Base-by-base conservation (phyloP, 192 early-diverging fungal genomes). In the Mortierella alpina region DNA sequence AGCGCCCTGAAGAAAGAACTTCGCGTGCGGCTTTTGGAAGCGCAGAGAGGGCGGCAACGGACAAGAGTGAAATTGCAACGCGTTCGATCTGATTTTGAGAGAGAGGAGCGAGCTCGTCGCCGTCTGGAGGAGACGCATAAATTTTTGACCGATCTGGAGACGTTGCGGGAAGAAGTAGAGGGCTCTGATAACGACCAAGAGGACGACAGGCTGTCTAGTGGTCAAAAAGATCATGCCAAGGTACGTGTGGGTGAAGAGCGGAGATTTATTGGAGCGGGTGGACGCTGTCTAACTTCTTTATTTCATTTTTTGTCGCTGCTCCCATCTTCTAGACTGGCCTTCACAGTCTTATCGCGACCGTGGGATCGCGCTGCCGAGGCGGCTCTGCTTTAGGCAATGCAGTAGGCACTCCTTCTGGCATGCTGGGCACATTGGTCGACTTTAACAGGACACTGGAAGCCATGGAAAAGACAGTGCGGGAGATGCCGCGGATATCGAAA, bases 71-170 rank as follows among this genome's bases (percentile, higher is more conserved):
- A 80, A 13, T 53, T 80, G 20, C 49, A 45, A 23, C 64, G 59
- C 4, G 76, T 80, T 20, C 63, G 76, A 18, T 41, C 54, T 5
- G 51, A 15, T 40, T 80, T 80, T 72, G 76, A 80, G 23, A 13
- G 76, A 8, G 70, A 80, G 22, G 76, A 80, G 7, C 59, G 76
- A 20, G 64, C 59, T 40, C 63, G 76, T 15, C 69, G 64, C 49
- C 57, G 76, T 8, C 31, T 80, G 42, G 76, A 80, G 59, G 76
- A 72, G 39, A 80, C 70, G 4, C 76, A 80, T 22, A 61, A 56
- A 9, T 80, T 80, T 66, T 62, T 80, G 63, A 72, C 76, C 12
- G 76, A 80, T 47, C 42, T 80, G 50, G 76, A 80, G 47, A 52
- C 76, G 4, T 48, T 80, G 18, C 69, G 76, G 44, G 76, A 80